phyloP scores from a whole-genome alignment of 2,329 filamentous ascomycete genomes.

The Triangularia setosa region DNA sequence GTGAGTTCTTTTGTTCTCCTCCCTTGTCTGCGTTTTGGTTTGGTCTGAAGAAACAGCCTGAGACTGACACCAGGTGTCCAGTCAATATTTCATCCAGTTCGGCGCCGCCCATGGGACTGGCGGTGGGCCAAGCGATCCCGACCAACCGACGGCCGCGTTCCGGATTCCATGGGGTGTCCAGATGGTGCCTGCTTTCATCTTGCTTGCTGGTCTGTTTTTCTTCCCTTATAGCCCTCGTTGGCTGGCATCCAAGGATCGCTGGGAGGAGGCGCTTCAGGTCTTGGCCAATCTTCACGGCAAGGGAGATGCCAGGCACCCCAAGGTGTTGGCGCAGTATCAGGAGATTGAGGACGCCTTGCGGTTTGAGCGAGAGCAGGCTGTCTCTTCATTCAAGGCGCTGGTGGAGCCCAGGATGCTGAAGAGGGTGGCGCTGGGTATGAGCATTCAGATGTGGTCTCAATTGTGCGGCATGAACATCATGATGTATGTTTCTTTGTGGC shows the following conservation, averaged over 20 bases:
- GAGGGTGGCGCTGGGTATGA: slow-evolving; percentile 48
- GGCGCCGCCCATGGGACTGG: slow-evolving; percentile 51
- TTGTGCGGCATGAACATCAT: slow-evolving; percentile 59
- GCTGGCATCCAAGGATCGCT: slow-evolving; percentile 64
- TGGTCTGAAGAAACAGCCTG: not conserved
- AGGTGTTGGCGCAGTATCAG: slow-evolving; percentile 59
- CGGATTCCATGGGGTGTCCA: slow-evolving; percentile 61
- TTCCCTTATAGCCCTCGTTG: slow-evolving; percentile 65
- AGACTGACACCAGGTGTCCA: not conserved
- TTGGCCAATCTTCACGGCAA: slow-evolving; percentile 56
- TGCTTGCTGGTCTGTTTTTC: slow-evolving; percentile 56
- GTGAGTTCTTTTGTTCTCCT: slow-evolving; percentile 6
- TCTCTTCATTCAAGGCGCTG: slow-evolving; percentile 47
- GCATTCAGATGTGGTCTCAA: slow-evolving; percentile 44
- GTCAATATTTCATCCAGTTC: slow-evolving; percentile 63
- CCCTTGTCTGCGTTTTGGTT: no score
- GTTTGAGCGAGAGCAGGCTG: slow-evolving; percentile 50
- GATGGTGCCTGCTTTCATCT: slow-evolving; percentile 50
- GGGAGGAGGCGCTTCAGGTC: slow-evolving; percentile 59
- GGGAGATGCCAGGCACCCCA: slow-evolving; percentile 53
- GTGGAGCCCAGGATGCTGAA: slow-evolving; percentile 49
- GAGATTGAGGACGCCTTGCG: slow-evolving; percentile 55
- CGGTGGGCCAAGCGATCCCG: slow-evolving; percentile 45
- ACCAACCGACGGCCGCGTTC: slow-evolving; percentile 52
- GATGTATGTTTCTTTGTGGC: slow-evolving; percentile 33